phyloP scores from a whole-genome alignment of 306 rosid species.

The Gleditsia sinensis region DNA sequence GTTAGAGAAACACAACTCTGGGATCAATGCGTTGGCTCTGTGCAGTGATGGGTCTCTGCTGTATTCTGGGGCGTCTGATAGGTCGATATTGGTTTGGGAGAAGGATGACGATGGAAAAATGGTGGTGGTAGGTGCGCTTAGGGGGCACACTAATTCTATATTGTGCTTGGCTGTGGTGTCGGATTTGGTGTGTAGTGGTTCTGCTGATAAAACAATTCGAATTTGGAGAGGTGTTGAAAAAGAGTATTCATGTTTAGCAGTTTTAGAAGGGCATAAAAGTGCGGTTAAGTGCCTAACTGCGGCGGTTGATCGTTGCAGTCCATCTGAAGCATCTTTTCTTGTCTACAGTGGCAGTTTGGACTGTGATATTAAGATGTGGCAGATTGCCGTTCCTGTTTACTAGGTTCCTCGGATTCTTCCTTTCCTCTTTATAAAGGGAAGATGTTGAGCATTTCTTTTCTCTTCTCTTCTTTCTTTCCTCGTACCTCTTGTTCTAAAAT shows the following conservation, averaged over 20 bases:
- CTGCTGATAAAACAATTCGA: slow-evolving; percentile 76
- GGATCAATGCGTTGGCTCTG: slow-evolving; percentile 80
- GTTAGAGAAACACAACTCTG: slow-evolving; percentile 74
- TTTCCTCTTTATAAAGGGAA: not conserved
- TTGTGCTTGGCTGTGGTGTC: slow-evolving; percentile 67
- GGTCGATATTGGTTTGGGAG: slow-evolving; percentile 77
- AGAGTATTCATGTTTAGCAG: slow-evolving; percentile 63
- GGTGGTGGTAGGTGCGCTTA: slow-evolving; percentile 63
- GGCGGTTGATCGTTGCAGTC: slow-evolving; percentile 33
- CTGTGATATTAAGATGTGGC: slow-evolving; percentile 75
- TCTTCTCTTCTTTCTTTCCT: not conserved
- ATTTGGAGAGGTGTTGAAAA: slow-evolving; percentile 70
- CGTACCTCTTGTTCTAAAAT: not conserved
- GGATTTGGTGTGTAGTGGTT: slow-evolving; percentile 81
- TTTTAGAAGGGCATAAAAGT: slow-evolving; percentile 77
- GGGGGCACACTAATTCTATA: slow-evolving; percentile 76
- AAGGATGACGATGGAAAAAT: slow-evolving; percentile 43
- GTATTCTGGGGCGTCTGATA: slow-evolving; percentile 88
- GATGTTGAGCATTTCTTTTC: not conserved
- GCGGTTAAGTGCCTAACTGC: slow-evolving; percentile 79
- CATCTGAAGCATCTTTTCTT: slow-evolving; percentile 40
- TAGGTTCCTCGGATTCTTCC: slow-evolving; percentile 12
- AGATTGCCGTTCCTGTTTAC: slow-evolving; percentile 50
- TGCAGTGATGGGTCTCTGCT: slow-evolving; percentile 58
- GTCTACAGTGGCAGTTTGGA: slow-evolving; percentile 88